Evolutionary conservation across 441 rosid genomes (phyloP), one percentile per base, ranked within the genome.

Genomic region (Metrosideros polymorpha): DNA sequence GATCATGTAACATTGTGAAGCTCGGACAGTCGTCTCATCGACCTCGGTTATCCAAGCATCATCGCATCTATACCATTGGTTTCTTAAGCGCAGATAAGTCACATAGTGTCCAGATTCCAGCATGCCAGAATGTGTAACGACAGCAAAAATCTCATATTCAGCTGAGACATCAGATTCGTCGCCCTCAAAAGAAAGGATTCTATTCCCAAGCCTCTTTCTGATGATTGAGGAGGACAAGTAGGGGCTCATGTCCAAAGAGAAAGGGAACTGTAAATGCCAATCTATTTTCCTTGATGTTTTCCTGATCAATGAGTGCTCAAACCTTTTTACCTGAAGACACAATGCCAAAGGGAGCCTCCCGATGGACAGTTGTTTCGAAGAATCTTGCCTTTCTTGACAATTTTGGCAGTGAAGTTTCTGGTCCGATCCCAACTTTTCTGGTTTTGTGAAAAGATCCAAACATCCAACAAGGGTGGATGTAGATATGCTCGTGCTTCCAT

Each of bases 1-100:
- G 85, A 91, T 86, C 99, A 96, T 95, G 76, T 96, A 96, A 56
- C 98, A 94, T 84, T 96, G 95, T 29, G 98, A 95, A 83, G 94
- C 94, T 92, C 98, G 93, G 83, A 96, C 99, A 42, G 91, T 85
- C 42, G 90, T 92, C 87, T 96, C 99, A 88, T 96, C 98, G 57
- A 96, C 99, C 91, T 94, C 98, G 19, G 88, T 93, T 89, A 95
- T 90, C 99, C 99, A 96, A 6, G 98, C 95, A 83, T 96, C 99
- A 57, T 96, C 99, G 52, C 98, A 96, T 90, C 85, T 94, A 91
- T 96, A 96, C 99, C 99, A 96, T 86, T 92, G 90, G 84, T 93
- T 92, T 87, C 92, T 89, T 43, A 95, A 87, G 85, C 95, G 93
- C 85, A 96, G 89, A 75, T 92, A 96, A 7, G 98, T 96, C 89